These are phyloP conservation scores for Jackrogersella multiformis DNA, from an alignment of 495 filamentous ascomycete genomes.

Conservation along the genomic window DNA sequence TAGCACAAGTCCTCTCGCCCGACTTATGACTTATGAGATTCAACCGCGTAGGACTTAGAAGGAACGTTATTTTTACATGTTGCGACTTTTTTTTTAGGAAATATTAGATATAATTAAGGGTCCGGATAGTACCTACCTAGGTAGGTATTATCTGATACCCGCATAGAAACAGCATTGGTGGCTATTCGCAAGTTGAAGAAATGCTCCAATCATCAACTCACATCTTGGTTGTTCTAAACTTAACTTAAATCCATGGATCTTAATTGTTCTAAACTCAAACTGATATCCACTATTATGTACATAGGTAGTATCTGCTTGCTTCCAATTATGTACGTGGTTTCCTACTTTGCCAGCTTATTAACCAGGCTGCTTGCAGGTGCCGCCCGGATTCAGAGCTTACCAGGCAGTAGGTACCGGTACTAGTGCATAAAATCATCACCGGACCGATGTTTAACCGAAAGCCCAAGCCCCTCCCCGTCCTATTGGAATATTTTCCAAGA, in stretches of 20 bases:
- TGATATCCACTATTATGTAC: too few relatives aligned
- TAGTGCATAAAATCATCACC: too few relatives aligned
- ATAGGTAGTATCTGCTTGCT: too few relatives aligned
- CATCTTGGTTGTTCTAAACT: background rate
- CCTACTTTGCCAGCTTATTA: too few relatives aligned
- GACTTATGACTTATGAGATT: background rate
- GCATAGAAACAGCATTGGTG: background rate
- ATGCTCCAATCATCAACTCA: background rate
- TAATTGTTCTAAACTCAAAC: too few relatives aligned
- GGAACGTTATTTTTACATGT: background rate
- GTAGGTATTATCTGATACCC: background rate
- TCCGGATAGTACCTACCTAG: background rate
- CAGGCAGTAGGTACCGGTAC: too few relatives aligned
- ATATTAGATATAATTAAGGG: background rate
- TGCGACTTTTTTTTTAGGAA: background rate
- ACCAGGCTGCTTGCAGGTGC: too few relatives aligned
- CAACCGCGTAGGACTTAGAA: background rate
- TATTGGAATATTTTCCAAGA: background rate
- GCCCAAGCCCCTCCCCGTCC: background rate
- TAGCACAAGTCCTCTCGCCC: background rate
- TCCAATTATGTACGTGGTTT: too few relatives aligned
- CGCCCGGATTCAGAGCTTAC: too few relatives aligned
- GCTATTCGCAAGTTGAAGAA: background rate
- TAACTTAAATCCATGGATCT: too few relatives aligned
- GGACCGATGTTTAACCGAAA: conserved; percentile 14